phyloP scores from a whole-genome alignment of 2,329 filamentous ascomycete genomes.

The Stagonosporopsis cucurbitacearum region DNA sequence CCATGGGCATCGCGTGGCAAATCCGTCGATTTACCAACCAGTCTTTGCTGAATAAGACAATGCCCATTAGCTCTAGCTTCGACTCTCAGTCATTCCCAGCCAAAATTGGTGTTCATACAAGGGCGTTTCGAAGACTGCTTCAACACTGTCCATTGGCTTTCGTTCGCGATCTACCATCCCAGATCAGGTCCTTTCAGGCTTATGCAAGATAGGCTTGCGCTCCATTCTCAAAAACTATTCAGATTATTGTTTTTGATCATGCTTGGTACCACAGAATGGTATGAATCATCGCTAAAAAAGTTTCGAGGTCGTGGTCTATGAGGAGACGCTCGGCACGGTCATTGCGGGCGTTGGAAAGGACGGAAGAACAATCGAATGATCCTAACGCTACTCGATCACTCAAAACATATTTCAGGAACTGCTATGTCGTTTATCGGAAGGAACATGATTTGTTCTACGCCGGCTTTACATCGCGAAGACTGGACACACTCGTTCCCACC shows the following conservation, averaged over 20 bases:
- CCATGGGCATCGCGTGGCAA: conserved; percentile 44
- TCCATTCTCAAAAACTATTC: conserved; percentile 46
- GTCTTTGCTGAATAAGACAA: conserved; percentile 38
- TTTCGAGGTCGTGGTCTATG: conserved; percentile 16
- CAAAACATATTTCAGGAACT: background rate
- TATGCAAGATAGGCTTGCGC: conserved; percentile 45
- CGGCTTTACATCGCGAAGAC: background rate
- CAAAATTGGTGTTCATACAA: conserved; percentile 36
- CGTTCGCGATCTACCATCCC: conserved; percentile 52
- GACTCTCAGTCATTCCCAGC: conserved; percentile 29
- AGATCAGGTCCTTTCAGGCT: conserved; percentile 45
- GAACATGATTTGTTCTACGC: too few species aligned
- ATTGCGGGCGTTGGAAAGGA: conserved; percentile 19
- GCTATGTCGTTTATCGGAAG: background rate
- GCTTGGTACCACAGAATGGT: conserved; percentile 51
- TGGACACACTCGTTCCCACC: too few species aligned
- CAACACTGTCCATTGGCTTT: conserved; percentile 55
- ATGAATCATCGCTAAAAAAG: conserved; percentile 38
- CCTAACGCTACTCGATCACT: background rate
- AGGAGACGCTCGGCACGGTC: conserved; percentile 24
- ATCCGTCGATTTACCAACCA: conserved; percentile 39
- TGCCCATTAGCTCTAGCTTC: too few species aligned
- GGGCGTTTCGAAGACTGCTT: conserved; percentile 52
- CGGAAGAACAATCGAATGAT: conserved; percentile 4
- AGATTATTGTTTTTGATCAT: conserved; percentile 49